Evolutionary conservation across 139 green algal genomes (phyloP), one percentile per base, ranked within the genome.

Genomic region (Trebouxia sp.): DNA sequence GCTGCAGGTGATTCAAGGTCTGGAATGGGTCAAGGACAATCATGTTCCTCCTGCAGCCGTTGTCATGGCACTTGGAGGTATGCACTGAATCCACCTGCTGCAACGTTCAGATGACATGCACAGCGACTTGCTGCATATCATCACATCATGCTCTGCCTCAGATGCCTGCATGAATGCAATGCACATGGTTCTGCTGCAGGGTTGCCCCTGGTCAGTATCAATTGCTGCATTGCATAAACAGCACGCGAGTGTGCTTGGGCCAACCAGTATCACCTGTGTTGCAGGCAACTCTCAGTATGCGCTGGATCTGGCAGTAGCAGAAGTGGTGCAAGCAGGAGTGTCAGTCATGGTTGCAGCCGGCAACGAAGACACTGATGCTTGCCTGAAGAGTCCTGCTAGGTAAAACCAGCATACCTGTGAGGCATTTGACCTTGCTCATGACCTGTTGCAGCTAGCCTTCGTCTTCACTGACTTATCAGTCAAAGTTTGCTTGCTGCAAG

Each of bases 341-440:
- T 22, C 79, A 3, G 86, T 90, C 5, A 37, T 90, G 9, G 86
- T 87, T 24, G 86, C 86, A 0, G 86, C 86, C 24, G 86, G 86
- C 32, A 88, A 90, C 58, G 75, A 76, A 26, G 81, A 83, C 43
- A 80, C 82, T 24, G 82, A 90, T 51, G 79, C 84, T 5, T 90
- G 87, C 79, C 43, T 79, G 39, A 82, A 85, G 39, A 69, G 75
- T 24, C 87, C 87, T 47, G 87, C 83, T 4, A 82, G 83, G 83
- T 80, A 72, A 6, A 62, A 55, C 50, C 65, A 75, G 65, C 30
- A n/a, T n/a, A n/a, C n/a, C n/a, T 10, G 26, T 75, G 28, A 15
- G 1, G 65, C 28, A 42, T 75, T 32, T 45, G 15, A 24, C 15
- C 30, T n/a, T n/a, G n/a, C n/a, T n/a, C n/a, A n/a, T n/a, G n/a